Evolutionary conservation across 1,284 basidiomycete genomes (phyloP), one percentile per base, ranked within the genome.

Genomic region (Sanghuangporus baumii): DNA sequence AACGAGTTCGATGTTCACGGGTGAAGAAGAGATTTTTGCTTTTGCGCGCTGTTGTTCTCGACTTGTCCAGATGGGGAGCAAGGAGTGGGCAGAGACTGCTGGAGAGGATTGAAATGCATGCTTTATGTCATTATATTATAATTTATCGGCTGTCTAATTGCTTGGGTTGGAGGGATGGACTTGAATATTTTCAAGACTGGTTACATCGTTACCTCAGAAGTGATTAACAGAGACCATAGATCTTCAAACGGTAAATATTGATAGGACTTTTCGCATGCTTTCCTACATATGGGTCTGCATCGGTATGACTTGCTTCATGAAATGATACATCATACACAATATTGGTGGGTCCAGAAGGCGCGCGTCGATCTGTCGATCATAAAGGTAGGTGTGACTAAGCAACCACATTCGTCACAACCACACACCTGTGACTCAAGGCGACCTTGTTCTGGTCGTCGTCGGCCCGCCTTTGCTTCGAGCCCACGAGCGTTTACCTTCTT

Each of bases 1-100:
- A 31, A 79, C 81, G 1, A 91, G 89, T 62, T 89, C 93, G 23
- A 90, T 98, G 75, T 98, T 97, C 73, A 88, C 87, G 0, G 93
- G 94, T 3, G 94, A 97, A 70, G 95, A 97, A 74, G 95, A 98
- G 74, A 73, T 96, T 6, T 97, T 98, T 73, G 95, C 95, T 0
- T 98, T 96, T 73, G 94, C 94, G 9, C 82, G 95, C 56, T 95
- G 94, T 41, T 95, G 94, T 70, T 94, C 92, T 36, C 82, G 94
- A 56, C 77, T 97, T 31, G 89, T 93, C 38, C 88, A 97, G 74
- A 96, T 97, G 94, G 91, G 94, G 52, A 92, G 89, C 71, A 86
- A 80, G 68, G 86, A 91, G 67, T 94, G 92, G 91, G 86, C 87
- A 1, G 87, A 90, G 75, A 86, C 79, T n/a, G 80, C 85, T 0